Evolutionary conservation across 352 stramenopile species (phyloP).

Genomic region (Phytopythium aichiense): DNA sequence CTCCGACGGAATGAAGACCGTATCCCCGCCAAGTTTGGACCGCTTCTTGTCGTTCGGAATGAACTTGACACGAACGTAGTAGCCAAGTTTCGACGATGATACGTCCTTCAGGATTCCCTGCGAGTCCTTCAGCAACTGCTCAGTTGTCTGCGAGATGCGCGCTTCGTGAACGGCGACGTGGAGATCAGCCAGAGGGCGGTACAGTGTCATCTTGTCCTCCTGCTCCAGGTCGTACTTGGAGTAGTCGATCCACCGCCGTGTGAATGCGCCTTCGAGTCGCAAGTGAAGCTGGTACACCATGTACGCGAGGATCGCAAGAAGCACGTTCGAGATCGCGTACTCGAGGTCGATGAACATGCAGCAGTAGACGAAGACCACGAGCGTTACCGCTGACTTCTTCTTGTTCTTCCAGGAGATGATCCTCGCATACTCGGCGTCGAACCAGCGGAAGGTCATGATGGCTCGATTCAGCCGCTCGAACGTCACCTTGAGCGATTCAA

Average conservation of each 20-base stretch:
- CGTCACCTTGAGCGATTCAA: constrained; percentile 71
- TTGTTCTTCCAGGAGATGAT: constrained; percentile 87
- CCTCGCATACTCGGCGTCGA: constrained; percentile 70
- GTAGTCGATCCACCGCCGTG: constrained; percentile 74
- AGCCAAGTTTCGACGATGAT: constrained; percentile 51
- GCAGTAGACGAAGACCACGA: constrained; percentile 53
- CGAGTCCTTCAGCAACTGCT: constrained; percentile 53
- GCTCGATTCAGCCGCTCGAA: constrained; percentile 71
- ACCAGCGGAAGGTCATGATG: constrained; percentile 63
- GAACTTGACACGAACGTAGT: constrained; percentile 77
- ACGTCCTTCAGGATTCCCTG: constrained; percentile 62
- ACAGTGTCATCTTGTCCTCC: constrained; percentile 66
- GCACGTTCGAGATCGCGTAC: constrained; percentile 65
- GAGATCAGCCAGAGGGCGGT: constrained; percentile 68
- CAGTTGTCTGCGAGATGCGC: constrained; percentile 40
- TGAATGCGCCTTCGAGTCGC: constrained; percentile 59
- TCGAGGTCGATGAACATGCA: constrained; percentile 75
- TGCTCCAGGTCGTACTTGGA: constrained; percentile 71
- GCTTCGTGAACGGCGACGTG: constrained; percentile 75
- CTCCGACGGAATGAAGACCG: constrained; percentile 59
- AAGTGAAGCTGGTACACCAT: constrained; percentile 77
- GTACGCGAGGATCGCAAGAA: constrained; percentile 56
- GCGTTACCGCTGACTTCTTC: constrained; percentile 65
- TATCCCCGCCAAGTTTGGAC: constrained; percentile 32
- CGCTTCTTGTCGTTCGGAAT: constrained; percentile 69